A percentile compares a stretch with the other conserved stretches of the same genome.
phyloP scores from a whole-genome alignment of 352 stramenopile genomes.

The Globisporangium acanthophoron region DNA sequence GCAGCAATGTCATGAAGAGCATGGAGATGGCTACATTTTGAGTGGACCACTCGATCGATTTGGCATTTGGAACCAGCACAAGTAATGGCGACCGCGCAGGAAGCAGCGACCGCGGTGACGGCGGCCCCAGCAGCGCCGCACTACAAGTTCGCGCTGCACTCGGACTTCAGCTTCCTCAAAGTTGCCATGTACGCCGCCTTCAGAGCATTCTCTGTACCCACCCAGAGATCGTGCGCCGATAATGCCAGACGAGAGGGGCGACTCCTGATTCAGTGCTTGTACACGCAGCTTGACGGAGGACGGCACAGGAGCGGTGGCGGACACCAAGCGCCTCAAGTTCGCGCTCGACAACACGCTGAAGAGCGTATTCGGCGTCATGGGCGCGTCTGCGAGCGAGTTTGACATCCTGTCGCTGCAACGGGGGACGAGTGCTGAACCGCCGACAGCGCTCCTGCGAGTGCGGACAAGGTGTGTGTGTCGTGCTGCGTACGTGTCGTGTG shows the following conservation, averaged over 20 bases:
- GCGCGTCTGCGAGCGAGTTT: constrained; percentile 55
- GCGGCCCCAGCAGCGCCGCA: constrained; percentile 21
- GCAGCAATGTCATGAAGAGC: too few relatives aligned
- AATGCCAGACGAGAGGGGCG: too few relatives aligned
- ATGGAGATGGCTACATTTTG: neutral
- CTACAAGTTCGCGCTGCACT: constrained; percentile 70
- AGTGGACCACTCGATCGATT: neutral
- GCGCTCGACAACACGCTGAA: constrained; percentile 65
- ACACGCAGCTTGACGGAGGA: constrained; percentile 47
- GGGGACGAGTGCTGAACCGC: constrained; percentile 26
- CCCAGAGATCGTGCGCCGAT: too few relatives aligned
- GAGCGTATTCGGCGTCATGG: constrained; percentile 60
- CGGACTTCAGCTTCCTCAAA: constrained; percentile 45
- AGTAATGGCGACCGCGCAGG: neutral
- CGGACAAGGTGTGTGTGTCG: constrained; percentile 29
- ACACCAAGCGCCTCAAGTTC: constrained; percentile 70
- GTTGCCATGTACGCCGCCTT: constrained; percentile 52
- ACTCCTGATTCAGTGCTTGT: neutral
- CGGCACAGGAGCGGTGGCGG: constrained; percentile 23
- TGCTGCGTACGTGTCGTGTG: too few relatives aligned
- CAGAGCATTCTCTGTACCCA: neutral
- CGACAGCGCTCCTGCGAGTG: constrained; percentile 53
- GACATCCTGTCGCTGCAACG: constrained; percentile 43
- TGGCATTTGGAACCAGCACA: neutral
- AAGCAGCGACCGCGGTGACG: neutral